These are phyloP conservation scores for Sarcodon sp. DNA, from an alignment of 768 basidiomycete species.

Conservation along the genomic window DNA sequence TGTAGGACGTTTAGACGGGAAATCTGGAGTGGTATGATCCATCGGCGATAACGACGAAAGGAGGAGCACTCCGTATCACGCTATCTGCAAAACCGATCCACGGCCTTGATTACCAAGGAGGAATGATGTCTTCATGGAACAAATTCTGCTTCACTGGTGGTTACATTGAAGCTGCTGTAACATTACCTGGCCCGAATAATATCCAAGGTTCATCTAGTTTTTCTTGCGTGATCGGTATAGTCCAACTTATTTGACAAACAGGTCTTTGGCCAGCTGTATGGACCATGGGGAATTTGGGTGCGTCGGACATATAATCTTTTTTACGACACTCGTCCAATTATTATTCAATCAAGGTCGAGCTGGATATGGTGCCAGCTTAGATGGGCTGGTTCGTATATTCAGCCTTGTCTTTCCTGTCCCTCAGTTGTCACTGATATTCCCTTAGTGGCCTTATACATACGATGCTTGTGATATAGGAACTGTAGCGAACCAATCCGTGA, in stretches of 20 bases:
- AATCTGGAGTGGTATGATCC: slow-evolving; percentile 82
- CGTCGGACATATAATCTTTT: no score
- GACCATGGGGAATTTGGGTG: slow-evolving; percentile 63
- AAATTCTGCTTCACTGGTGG: slow-evolving; percentile 89
- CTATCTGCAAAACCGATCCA: slow-evolving; percentile 49
- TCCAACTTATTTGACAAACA: slow-evolving; percentile 6
- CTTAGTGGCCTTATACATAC: slow-evolving; percentile 73
- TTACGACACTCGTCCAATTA: no score
- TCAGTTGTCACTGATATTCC: background rate
- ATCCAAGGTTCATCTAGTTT: slow-evolving; percentile 9
- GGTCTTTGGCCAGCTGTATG: slow-evolving; percentile 41
- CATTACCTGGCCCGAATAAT: slow-evolving; percentile 56
- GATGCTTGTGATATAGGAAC: slow-evolving; percentile 63
- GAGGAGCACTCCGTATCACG: slow-evolving; percentile 28
- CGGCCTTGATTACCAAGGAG: slow-evolving; percentile 23
- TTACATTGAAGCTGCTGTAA: slow-evolving; percentile 51
- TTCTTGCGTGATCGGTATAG: slow-evolving; percentile 15
- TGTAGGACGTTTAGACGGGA: slow-evolving; percentile 16
- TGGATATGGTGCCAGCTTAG: slow-evolving; percentile 78
- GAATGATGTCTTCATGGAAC: slow-evolving; percentile 51
- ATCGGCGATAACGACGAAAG: slow-evolving; percentile 34
- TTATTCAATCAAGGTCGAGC: slow-evolving; percentile 29
- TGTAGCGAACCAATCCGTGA: slow-evolving; percentile 55
- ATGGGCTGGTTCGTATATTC: slow-evolving; percentile 51
- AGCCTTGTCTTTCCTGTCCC: slow-evolving; percentile 2